Base-by-base conservation (phyloP, 176 grass and related monocot species). In the Eremochloa ophiuroides region DNA sequence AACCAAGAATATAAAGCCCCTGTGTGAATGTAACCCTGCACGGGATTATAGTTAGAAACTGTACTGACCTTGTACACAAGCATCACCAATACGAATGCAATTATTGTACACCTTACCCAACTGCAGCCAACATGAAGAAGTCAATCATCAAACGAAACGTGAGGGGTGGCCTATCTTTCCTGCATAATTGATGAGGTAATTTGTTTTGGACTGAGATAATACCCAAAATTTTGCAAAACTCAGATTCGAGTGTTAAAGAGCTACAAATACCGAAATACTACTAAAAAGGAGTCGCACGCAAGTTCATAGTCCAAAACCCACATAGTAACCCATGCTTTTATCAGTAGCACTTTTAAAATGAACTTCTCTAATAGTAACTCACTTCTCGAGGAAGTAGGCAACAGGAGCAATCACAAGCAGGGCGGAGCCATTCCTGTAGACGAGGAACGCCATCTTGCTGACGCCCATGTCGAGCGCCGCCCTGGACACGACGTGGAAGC, bases 321-420 rank as follows among this genome's bases (percentile, higher is more conserved):
- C 6, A 50, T n/a, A 18, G 17, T 18, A 48, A 48, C 6, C 17
- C 6, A 51, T 22, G 6, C 5, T 22, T 22, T 22, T n/a, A 22
- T 53, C 50, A 22, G 50, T 53, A 22, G 18, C 50, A 58, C 10
- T 58, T 58, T 25, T 58, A 9, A 59, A 59, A 12, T 60, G 23
- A 27, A 60, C 4, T 13, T 60, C 23, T 60, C 4, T 60, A 27
- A 3, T 5, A 11, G 10, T n/a, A 55, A n/a, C 53, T 77, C 65
- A 93, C 91, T 88, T 93, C 64, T 93, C 91, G 18, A 93, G 68
- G 62, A 93, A 88, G 73, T 93, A 93, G 22, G 91, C 91, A 83
- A 93, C 80, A 10, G 91, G 91, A 20, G 82, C 88, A 26, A 93
- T 63, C 73, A 88, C 71, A 29, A 23, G 78, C 79, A 93, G 77